phyloP scores from a whole-genome alignment of 768 basidiomycete genomes.

The Austroboletus festivus region DNA sequence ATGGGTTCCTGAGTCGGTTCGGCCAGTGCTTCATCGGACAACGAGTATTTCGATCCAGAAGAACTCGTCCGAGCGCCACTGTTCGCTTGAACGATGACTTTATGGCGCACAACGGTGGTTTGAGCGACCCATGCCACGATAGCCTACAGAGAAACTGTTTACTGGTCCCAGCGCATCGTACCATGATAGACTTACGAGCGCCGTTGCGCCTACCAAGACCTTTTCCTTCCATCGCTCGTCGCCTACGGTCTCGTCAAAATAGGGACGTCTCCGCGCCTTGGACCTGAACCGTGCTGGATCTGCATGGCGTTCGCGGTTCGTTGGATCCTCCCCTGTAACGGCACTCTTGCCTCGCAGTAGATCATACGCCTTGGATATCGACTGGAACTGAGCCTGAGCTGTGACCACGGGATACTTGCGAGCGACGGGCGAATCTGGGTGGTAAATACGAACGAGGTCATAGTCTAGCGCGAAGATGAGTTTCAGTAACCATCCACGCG shows the following conservation, averaged over 20 bases:
- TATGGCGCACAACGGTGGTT: slow-evolving; percentile 28
- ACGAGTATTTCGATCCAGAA: background rate
- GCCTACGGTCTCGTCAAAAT: slow-evolving; percentile 40
- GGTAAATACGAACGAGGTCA: slow-evolving; percentile 76
- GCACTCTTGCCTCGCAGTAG: slow-evolving; percentile 48
- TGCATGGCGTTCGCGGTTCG: slow-evolving; percentile 19
- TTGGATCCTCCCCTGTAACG: slow-evolving; percentile 15
- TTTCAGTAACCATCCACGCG: slow-evolving; percentile 2
- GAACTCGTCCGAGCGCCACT: slow-evolving; percentile 2
- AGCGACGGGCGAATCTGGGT: slow-evolving; percentile 61
- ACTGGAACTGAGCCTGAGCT: slow-evolving; percentile 64
- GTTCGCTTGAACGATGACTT: slow-evolving; percentile 27
- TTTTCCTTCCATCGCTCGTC: slow-evolving; percentile 71
- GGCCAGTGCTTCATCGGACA: slow-evolving; percentile 23
- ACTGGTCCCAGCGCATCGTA: too few relatives aligned
- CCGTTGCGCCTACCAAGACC: slow-evolving; percentile 51
- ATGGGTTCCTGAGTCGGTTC: slow-evolving; percentile 11
- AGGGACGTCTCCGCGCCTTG: slow-evolving; percentile 37
- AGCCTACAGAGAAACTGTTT: slow-evolving; percentile 32
- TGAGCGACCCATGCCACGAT: slow-evolving; percentile 34
- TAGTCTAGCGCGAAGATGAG: slow-evolving; percentile 46
- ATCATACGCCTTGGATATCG: slow-evolving; percentile 69
- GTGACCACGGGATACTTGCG: slow-evolving; percentile 42
- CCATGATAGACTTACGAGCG: slow-evolving; percentile 49
- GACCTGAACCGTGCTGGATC: slow-evolving; percentile 43